A percentile compares a stretch with the other conserved stretches of the same genome.
These are phyloP conservation scores for Colletotrichum sp. DNA, from an alignment of 2,329 filamentous ascomycete species.

Conservation along the genomic window DNA sequence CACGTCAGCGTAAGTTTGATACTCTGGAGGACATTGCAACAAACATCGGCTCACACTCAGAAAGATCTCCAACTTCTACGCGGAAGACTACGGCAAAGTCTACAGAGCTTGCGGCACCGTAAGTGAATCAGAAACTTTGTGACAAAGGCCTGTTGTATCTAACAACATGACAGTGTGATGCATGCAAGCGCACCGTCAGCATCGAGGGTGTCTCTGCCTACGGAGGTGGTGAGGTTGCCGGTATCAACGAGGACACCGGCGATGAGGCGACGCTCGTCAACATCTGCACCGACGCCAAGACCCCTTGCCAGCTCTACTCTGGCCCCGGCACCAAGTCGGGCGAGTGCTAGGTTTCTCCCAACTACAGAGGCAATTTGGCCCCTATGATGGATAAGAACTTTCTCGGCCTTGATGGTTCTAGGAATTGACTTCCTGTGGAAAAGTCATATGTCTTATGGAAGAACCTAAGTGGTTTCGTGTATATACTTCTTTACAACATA, in stretches of 20 bases:
- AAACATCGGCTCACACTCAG: not conserved
- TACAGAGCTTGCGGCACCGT: conserved; percentile 26
- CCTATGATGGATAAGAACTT: not conserved
- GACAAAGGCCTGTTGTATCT: conserved; percentile 2
- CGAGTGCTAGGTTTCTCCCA: not conserved
- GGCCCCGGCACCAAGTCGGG: conserved; percentile 32
- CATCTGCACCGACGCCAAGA: conserved; percentile 30
- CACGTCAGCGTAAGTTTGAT: conserved; percentile 36
- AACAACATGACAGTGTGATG: not conserved
- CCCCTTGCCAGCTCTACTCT: conserved; percentile 28
- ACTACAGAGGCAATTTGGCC: not conserved
- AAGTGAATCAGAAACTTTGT: not conserved
- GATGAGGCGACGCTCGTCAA: conserved; percentile 32
- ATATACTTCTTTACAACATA: not conserved
- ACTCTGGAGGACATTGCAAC: not conserved
- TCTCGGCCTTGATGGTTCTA: not conserved
- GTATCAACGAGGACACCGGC: conserved; percentile 46
- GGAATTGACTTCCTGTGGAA: not conserved
- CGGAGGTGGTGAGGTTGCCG: conserved; percentile 43
- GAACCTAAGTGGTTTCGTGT: not conserved
- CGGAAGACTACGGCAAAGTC: conserved; percentile 53
- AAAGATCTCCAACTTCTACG: conserved; percentile 43
- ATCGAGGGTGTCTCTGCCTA: conserved; percentile 43
- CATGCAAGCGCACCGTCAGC: conserved; percentile 48
- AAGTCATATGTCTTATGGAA: not conserved